Percentiles rank a stretch among this genome's conserved stretches.
Evolutionary conservation across 345 rosid genomes (phyloP).

Genomic region (Balakata baccata): DNA sequence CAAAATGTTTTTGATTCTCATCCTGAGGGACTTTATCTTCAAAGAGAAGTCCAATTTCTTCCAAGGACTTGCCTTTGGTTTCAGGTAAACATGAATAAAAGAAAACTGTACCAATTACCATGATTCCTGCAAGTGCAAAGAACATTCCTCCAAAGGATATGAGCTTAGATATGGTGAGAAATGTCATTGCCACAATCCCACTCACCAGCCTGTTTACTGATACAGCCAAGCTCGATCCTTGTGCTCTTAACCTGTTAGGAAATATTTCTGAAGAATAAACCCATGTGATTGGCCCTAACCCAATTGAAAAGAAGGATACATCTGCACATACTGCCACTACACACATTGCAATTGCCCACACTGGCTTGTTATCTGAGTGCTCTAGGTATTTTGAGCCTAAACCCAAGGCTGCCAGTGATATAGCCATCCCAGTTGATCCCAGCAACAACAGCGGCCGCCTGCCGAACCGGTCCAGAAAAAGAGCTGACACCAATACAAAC

Average conservation of each 20-base stretch:
- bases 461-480: conserved; percentile 45
- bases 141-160: conserved; percentile 27
- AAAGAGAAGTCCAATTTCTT: conserved; percentile 21
- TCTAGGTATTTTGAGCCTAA: conserved; percentile 8
- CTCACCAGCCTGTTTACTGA: conserved; percentile 30
- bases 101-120: conserved; percentile 19
- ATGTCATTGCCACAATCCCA: conserved; percentile 26
- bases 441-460: conserved; percentile 39
- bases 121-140: conserved; percentile 16
- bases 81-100: conserved; percentile 20
- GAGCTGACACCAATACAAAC: conserved; percentile 39
- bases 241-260: conserved; percentile 27
- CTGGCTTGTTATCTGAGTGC: conserved; percentile 2
- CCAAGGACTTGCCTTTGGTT: conserved; percentile 30
- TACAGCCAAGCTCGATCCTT: conserved; percentile 27
- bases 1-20: background rate
- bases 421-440: conserved; percentile 25
- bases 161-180: conserved; percentile 14
- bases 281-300: conserved; percentile 24
- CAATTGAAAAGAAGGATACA: conserved; percentile 25
- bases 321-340: conserved; percentile 18
- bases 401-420: conserved; percentile 17
- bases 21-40: conserved; percentile 7
- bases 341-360: conserved; percentile 17
- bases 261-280: conserved; percentile 28